Conservation (phyloP, 345 rosid genomes). For the Lepidium aucheri region DNA sequence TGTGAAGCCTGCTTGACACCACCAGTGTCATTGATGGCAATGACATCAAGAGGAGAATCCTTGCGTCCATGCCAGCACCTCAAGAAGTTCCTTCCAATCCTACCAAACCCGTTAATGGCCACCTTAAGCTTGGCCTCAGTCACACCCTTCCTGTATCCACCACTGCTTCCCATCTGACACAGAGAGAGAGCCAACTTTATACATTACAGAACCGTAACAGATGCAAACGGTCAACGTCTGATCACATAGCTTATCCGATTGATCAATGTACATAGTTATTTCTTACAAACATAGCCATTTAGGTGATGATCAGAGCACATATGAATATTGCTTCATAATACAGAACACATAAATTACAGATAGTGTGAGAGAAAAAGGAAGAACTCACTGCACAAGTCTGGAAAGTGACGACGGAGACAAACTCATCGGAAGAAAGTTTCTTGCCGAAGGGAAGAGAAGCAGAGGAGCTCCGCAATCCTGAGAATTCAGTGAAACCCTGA, state of each 20-base stretch:
- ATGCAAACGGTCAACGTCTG: not conserved
- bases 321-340: not conserved
- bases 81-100: slow-evolving; percentile 94
- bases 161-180: slow-evolving; percentile 52
- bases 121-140: slow-evolving; percentile 82
- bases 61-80: slow-evolving; percentile 96
- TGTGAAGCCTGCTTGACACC: slow-evolving; percentile 95
- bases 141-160: slow-evolving; percentile 59
- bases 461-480: slow-evolving; percentile 63
- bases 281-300: not conserved
- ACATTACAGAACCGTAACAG: not conserved
- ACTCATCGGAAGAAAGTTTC: slow-evolving; percentile 63
- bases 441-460: slow-evolving; percentile 46
- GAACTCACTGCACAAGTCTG: slow-evolving; percentile 77
- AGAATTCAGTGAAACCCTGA: slow-evolving; percentile 65
- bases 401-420: slow-evolving; percentile 48
- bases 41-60: slow-evolving; percentile 80
- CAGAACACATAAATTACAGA: not conserved
- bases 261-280: not conserved
- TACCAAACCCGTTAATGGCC: slow-evolving; percentile 87
- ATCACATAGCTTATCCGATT: not conserved
- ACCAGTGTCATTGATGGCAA: slow-evolving; percentile 80
- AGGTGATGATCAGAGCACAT: not conserved
- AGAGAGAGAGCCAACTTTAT: not conserved
- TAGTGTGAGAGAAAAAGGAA: not conserved